Percentiles rank a stretch among this genome's conserved stretches.
These are phyloP conservation scores for Pisolithus thermaeus DNA, from an alignment of 1,284 basidiomycete genomes.

Conservation along the genomic window DNA sequence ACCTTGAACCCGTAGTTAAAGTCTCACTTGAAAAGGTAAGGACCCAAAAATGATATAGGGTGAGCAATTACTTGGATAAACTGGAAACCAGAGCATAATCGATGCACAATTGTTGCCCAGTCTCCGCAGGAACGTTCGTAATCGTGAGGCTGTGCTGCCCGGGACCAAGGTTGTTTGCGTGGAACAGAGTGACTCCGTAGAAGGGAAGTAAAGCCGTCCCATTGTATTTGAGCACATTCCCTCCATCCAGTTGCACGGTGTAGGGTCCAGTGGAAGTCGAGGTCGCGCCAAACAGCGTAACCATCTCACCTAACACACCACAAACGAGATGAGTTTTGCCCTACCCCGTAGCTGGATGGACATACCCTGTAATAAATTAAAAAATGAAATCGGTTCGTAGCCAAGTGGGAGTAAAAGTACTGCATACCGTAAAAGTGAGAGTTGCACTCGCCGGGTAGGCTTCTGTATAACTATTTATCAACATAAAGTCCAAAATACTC, in stretches of 20 bases:
- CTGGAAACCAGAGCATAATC: too few species aligned
- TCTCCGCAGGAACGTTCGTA: too few species aligned
- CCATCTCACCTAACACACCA: conserved; percentile 17
- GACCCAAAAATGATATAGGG: too few species aligned
- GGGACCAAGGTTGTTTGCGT: conserved; percentile 30
- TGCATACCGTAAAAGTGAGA: conserved; percentile 27
- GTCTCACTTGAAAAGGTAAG: too few species aligned
- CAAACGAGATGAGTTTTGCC: conserved; percentile 1
- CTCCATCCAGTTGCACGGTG: conserved; percentile 21
- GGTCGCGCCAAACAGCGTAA: conserved; percentile 23
- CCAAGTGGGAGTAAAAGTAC: too few species aligned
- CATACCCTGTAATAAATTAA: too few species aligned
- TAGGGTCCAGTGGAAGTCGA: conserved; percentile 26
- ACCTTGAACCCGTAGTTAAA: too few species aligned
- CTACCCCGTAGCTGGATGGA: too few species aligned
- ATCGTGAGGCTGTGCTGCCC: too few species aligned
- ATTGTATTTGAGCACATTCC: conserved; percentile 17
- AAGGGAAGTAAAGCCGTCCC: conserved; percentile 20
- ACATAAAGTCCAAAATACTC: background rate
- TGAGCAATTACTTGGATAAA: too few species aligned
- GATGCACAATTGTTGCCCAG: too few species aligned
- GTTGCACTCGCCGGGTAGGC: conserved; percentile 19
- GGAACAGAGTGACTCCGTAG: conserved; percentile 23
- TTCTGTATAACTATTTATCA: conserved; percentile 21
- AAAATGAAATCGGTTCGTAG: too few species aligned